Evolutionary conservation across 2,329 filamentous ascomycete genomes (phyloP).

Genomic region (Basipetospora sp.): DNA sequence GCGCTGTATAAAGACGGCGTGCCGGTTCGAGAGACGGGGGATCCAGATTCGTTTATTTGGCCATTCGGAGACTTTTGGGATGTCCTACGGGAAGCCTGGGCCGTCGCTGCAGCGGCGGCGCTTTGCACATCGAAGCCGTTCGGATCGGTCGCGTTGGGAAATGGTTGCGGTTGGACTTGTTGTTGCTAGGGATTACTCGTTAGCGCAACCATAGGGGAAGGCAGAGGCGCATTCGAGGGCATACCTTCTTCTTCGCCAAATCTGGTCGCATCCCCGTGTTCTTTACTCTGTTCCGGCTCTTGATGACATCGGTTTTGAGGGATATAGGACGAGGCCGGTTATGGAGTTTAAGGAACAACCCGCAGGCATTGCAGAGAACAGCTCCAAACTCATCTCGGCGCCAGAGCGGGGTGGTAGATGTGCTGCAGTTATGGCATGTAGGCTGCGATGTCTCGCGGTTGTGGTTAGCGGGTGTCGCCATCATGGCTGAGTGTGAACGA

Average conservation of each 20-base stretch:
- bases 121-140: slow-evolving; percentile 49
- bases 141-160: slow-evolving; percentile 26
- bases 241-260: slow-evolving; percentile 69
- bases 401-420: slow-evolving; percentile 92
- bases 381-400: slow-evolving; percentile 89
- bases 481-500: slow-evolving; percentile 19
- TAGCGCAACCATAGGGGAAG: slow-evolving; percentile 3
- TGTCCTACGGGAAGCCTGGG: slow-evolving; percentile 39
- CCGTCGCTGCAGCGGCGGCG: slow-evolving; percentile 38
- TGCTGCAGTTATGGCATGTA: slow-evolving; percentile 90
- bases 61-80: slow-evolving; percentile 61
- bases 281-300: slow-evolving; percentile 96
- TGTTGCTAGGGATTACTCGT: slow-evolving; percentile 13
- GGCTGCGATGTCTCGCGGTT: slow-evolving; percentile 61
- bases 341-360: slow-evolving; percentile 92
- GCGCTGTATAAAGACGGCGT: slow-evolving; percentile 64
- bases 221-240: slow-evolving; percentile 9
- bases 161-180: slow-evolving; percentile 26
- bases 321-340: slow-evolving; percentile 85
- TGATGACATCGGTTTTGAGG: slow-evolving; percentile 97
- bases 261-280: slow-evolving; percentile 52
- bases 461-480: slow-evolving; percentile 41
- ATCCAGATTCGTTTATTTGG: slow-evolving; percentile 59
- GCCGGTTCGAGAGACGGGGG: slow-evolving; percentile 63
- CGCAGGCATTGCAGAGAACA: slow-evolving; percentile 96